Base-by-base conservation (phyloP, 768 basidiomycete genomes). In the Crepidotus variabilis region DNA sequence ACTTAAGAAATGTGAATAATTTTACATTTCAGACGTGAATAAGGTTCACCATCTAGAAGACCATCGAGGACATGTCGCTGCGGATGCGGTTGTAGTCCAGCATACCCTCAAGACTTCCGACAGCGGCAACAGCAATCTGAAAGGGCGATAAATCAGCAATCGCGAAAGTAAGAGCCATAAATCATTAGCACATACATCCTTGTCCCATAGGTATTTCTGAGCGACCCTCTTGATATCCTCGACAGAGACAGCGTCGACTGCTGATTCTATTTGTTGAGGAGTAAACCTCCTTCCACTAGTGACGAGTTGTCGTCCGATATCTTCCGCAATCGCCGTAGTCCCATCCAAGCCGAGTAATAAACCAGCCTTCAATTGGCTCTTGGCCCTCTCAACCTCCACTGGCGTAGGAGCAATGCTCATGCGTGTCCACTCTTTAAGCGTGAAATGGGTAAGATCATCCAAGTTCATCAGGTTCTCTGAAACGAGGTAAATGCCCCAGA, bases 401-500 rank as follows among this genome's bases (percentile, higher is more conserved):
- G 82, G 78, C 2, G 88, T 87, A 6, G 95, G 94, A 11, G 84
- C 82, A 58, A 92, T 85, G 60, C 89, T 90, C 93, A 98, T 94
- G 60, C 96, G 82, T 16, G 92, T 87, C 95, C 94, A 98, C 77
- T 97, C 95, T 72, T 83, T 87, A 58, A 99, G 78, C 16, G 94
- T 96, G 73, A 95, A 96, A 77, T 99, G 96, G 50, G 85, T 71
- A 58, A 98, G 77, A 69, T 98, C 96, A 65, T 98, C 96, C 46
- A 98, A 79, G 77, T 95, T 94, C 76, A 82, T 81, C 52, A 94
- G 68, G 81, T 98, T 98, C 81, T 99, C 97, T 16, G 92, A 86
- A 57, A 95, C 92, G 54, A 97, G 76, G 80, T 99, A 98, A 73
- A 98, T 93, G 65, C 96, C 96, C 97, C 96, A 99, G 33, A 98